These are phyloP conservation scores for Phanerodontia chrysosporium DNA, from an alignment of 768 basidiomycete genomes.

Conservation along the genomic window DNA sequence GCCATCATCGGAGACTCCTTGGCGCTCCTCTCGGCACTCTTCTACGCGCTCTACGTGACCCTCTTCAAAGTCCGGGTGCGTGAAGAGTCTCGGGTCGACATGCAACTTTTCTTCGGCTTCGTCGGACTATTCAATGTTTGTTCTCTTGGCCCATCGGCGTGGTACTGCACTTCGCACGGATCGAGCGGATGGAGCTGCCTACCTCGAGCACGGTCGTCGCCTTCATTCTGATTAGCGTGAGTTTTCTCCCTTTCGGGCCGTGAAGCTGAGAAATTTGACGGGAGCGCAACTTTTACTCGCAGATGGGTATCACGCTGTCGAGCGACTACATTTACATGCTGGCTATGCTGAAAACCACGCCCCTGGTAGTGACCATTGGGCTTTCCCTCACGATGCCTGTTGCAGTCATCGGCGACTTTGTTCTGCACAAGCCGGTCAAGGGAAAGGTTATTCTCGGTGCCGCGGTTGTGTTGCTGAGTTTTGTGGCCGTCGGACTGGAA, in stretches of 20 bases:
- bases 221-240: slow-evolving; percentile 54
- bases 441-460: slow-evolving; percentile 71
- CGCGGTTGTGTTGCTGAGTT: slow-evolving; percentile 67
- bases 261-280: neutral
- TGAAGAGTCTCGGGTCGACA: slow-evolving; percentile 79
- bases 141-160: slow-evolving; percentile 74
- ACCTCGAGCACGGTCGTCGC: slow-evolving; percentile 41
- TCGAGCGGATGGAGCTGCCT: slow-evolving; percentile 76
- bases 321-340: slow-evolving; percentile 85
- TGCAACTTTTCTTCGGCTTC: slow-evolving; percentile 94
- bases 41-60: slow-evolving; percentile 86
- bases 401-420: slow-evolving; percentile 78
- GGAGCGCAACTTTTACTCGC: neutral
- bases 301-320: slow-evolving; percentile 82
- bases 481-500: slow-evolving; percentile 67
- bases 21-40: slow-evolving; percentile 81
- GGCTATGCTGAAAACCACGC: slow-evolving; percentile 96
- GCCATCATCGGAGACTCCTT: slow-evolving; percentile 75
- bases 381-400: slow-evolving; percentile 91
- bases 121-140: slow-evolving; percentile 85
- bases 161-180: slow-evolving; percentile 66
- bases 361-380: slow-evolving; percentile 88
- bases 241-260: slow-evolving; percentile 15
- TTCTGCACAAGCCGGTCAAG: slow-evolving; percentile 54
- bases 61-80: slow-evolving; percentile 85